Conservation (phyloP, 768 basidiomycete genomes). For the Roridomyces roridus region DNA sequence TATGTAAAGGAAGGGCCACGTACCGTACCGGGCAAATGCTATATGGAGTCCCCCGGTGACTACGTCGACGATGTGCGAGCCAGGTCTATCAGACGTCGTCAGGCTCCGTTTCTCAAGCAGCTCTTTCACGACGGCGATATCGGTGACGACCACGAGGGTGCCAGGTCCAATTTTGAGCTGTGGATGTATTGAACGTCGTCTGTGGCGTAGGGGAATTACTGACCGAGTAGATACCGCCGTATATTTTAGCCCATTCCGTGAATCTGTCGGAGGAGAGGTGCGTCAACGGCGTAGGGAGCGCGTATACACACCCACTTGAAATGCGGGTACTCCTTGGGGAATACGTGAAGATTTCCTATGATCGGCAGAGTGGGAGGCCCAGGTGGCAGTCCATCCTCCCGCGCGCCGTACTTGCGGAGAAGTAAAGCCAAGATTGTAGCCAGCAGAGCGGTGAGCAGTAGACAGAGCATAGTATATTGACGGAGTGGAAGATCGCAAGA, state of each 20-base stretch:
- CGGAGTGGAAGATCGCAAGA: too few relatives aligned
- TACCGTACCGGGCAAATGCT: neutral
- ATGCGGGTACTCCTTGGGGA: conserved; percentile 17
- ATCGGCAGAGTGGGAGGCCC: conserved; percentile 21
- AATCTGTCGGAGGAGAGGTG: conserved; percentile 27
- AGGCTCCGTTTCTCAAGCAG: neutral
- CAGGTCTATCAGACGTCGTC: neutral
- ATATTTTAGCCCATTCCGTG: conserved; percentile 34
- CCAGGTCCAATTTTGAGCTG: neutral
- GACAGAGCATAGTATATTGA: too few relatives aligned
- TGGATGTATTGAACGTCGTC: neutral
- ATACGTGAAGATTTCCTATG: conserved; percentile 21
- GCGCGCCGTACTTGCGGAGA: conserved; percentile 9
- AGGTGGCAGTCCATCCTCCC: conserved; percentile 13
- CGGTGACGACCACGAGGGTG: conserved; percentile 4
- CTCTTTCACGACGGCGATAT: neutral
- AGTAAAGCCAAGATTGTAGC: too few relatives aligned
- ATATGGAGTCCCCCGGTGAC: neutral
- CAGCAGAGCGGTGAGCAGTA: too few relatives aligned
- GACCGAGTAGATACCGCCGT: conserved; percentile 34
- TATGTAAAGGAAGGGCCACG: neutral
- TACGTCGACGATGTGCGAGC: neutral
- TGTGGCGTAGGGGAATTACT: neutral
- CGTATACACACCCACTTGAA: conserved; percentile 3
- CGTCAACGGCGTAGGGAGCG: neutral